phyloP scores from a whole-genome alignment of 139 green algal species.

The Edaphochlamys debaryana region DNA sequence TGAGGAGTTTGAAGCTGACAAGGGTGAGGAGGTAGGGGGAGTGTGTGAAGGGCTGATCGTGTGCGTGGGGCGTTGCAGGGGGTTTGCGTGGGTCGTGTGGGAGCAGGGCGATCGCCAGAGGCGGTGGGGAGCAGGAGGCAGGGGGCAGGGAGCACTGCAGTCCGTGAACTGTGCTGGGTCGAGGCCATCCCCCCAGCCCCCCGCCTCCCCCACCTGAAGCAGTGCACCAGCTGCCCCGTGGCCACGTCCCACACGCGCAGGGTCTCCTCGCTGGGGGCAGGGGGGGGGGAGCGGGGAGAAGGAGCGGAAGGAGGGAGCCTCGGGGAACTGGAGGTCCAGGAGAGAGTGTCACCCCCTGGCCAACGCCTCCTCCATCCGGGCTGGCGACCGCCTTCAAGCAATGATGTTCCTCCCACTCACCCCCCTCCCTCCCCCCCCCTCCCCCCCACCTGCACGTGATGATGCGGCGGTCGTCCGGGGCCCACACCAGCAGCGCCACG shows the following conservation, averaged over 20 bases:
- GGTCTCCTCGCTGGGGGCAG: slow-evolving; percentile 44
- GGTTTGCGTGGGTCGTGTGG: too few species aligned
- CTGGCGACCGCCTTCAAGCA: too few species aligned
- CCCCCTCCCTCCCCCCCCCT: too few species aligned
- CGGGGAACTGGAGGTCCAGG: too few species aligned
- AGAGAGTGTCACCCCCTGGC: too few species aligned
- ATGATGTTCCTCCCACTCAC: too few species aligned
- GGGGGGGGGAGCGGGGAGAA: too few species aligned
- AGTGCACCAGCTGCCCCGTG: slow-evolving; percentile 55
- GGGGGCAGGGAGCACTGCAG: too few species aligned
- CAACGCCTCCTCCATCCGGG: too few species aligned
- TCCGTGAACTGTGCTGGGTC: too few species aligned
- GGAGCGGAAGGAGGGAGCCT: too few species aligned
- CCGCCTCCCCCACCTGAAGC: slow-evolving; percentile 44
- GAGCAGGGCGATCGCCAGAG: too few species aligned
- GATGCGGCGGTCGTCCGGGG: slow-evolving; percentile 68
- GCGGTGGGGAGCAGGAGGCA: not conserved
- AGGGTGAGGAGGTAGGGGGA: not conserved
- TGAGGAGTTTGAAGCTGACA: not conserved
- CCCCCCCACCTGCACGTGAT: slow-evolving; percentile 64
- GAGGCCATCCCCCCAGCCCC: not conserved
- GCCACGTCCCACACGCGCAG: slow-evolving; percentile 72
- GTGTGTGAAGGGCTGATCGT: not conserved
- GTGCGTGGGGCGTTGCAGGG: not conserved
- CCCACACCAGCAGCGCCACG: slow-evolving; percentile 68